Percentiles rank a stretch among this genome's conserved stretches.
These are phyloP conservation scores for Lipomyces japonicus DNA, from an alignment of 805 yeast species.

Conservation along the genomic window DNA sequence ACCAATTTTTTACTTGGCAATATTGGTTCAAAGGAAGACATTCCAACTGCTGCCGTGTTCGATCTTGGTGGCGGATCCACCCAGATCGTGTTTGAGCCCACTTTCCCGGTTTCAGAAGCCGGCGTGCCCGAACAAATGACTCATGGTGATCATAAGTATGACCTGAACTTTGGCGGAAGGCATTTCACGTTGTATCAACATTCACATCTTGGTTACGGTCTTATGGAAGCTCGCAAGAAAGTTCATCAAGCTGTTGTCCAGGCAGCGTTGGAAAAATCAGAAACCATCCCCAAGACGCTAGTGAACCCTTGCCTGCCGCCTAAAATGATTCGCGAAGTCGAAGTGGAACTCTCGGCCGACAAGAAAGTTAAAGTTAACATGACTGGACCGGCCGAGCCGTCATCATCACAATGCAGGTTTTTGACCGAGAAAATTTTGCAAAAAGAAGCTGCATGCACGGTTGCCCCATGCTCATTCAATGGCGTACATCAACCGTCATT, in stretches of 20 bases:
- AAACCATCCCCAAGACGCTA: slow-evolving; percentile 37
- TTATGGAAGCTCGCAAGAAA: slow-evolving; percentile 88
- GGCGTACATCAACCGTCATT: slow-evolving; percentile 97
- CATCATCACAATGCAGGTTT: slow-evolving; percentile 81
- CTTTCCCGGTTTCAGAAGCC: slow-evolving; percentile 42
- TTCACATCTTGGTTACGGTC: slow-evolving; percentile 93
- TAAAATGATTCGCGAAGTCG: slow-evolving; percentile 53
- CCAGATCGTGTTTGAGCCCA: slow-evolving; percentile 96
- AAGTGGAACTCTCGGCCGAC: slow-evolving; percentile 47
- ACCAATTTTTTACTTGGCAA: slow-evolving; percentile 90
- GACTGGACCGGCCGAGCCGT: slow-evolving; percentile 59
- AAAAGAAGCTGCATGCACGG: slow-evolving; percentile 72
- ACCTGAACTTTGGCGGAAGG: slow-evolving; percentile 73
- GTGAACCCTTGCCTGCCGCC: slow-evolving; percentile 89
- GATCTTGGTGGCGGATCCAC: slow-evolving; percentile 99
- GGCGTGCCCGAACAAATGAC: slow-evolving; percentile 58
- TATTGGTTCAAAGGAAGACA: slow-evolving; percentile 70
- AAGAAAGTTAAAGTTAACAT: slow-evolving; percentile 51
- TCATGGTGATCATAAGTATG: slow-evolving; percentile 86
- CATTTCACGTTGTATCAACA: slow-evolving; percentile 82
- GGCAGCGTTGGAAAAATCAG: slow-evolving; percentile 29
- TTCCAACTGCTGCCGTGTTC: slow-evolving; percentile 92
- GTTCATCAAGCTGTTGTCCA: slow-evolving; percentile 65
- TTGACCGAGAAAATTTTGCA: slow-evolving; percentile 78
- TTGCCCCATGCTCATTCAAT: slow-evolving; percentile 88